Evolutionary conservation across 1,284 basidiomycete genomes (phyloP).

Genomic region (Microbotryum violaceum): DNA sequence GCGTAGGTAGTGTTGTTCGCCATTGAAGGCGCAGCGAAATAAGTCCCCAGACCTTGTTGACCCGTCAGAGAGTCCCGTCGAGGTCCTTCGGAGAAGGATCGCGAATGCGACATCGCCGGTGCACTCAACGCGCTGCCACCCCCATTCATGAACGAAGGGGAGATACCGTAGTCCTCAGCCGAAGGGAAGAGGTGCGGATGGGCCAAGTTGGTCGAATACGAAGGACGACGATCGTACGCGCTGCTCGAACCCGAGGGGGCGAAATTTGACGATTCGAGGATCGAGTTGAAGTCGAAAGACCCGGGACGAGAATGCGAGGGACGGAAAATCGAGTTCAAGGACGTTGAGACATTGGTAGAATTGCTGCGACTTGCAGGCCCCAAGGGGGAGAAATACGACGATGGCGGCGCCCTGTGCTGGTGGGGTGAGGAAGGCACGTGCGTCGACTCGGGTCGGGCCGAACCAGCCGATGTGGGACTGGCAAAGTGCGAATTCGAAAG

Average conservation of each 20-base stretch:
- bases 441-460: not conserved
- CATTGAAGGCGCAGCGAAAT: constrained; percentile 14
- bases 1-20: constrained; percentile 7
- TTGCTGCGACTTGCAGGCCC: too few relatives aligned
- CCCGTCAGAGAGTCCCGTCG: not conserved
- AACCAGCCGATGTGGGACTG: not conserved
- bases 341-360: not conserved
- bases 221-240: not conserved
- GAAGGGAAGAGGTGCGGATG: constrained; percentile 10
- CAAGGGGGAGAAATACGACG: not conserved
- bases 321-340: not conserved
- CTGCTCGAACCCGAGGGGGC: not conserved
- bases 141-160: not conserved
- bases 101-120: constrained; percentile 4
- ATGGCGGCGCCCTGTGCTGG: constrained; percentile 1
- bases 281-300: not conserved
- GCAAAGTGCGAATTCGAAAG: not conserved
- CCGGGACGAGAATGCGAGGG: not conserved
- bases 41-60: constrained; percentile 7
- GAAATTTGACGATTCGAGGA: not conserved
- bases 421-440: constrained; percentile 1
- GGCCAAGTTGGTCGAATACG: not conserved
- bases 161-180: constrained; percentile 15
- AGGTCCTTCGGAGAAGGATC: constrained; percentile 17
- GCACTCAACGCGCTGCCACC: not conserved